A percentile compares a stretch with the other conserved stretches of the same genome.
Conservation (phyloP, 2,329 filamentous ascomycete genomes). For the Phaeophleospora eucalypticola region DNA sequence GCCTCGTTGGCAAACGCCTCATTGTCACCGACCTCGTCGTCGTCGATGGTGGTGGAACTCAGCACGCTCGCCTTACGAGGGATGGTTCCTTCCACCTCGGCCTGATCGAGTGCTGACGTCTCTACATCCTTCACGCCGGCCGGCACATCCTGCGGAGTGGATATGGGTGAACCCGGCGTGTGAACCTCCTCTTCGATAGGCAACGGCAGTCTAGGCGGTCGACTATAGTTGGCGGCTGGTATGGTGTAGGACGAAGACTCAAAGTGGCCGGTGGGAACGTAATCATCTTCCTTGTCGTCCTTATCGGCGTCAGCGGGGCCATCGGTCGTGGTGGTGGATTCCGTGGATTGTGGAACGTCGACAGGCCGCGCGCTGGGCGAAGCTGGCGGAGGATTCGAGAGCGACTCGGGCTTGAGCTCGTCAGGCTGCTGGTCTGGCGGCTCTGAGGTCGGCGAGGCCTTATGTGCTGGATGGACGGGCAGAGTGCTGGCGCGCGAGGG, state of each 20-base stretch:
- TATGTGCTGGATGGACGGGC: constrained; percentile 17
- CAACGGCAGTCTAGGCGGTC: constrained; percentile 84
- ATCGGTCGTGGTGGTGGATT: too few species aligned
- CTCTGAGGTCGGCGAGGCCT: constrained; percentile 6
- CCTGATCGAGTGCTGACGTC: constrained; percentile 42
- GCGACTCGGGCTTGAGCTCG: neutral
- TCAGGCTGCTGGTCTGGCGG: neutral
- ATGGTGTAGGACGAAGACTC: constrained; percentile 33
- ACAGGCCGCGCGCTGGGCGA: constrained; percentile 38
- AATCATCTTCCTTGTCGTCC: constrained; percentile 19
- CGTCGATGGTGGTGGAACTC: constrained; percentile 62
- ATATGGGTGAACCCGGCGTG: constrained; percentile 84
- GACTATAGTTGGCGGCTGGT: constrained; percentile 47
- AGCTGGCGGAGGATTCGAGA: constrained; percentile 6
- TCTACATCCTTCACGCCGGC: constrained; percentile 42
- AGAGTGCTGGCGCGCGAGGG: constrained; percentile 25
- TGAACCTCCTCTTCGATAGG: constrained; percentile 90
- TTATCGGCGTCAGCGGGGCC: constrained; percentile 15
- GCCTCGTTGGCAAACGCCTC: constrained; percentile 62
- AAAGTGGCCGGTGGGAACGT: constrained; percentile 22
- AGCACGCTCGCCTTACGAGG: constrained; percentile 54
- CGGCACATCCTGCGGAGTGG: constrained; percentile 63
- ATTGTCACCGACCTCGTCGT: constrained; percentile 60
- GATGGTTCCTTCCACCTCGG: constrained; percentile 46
- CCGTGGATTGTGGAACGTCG: constrained; percentile 33